Evolutionary conservation across 2,329 filamentous ascomycete genomes (phyloP), one percentile per base, ranked within the genome.

Genomic region (Paecilomyces sp.): DNA sequence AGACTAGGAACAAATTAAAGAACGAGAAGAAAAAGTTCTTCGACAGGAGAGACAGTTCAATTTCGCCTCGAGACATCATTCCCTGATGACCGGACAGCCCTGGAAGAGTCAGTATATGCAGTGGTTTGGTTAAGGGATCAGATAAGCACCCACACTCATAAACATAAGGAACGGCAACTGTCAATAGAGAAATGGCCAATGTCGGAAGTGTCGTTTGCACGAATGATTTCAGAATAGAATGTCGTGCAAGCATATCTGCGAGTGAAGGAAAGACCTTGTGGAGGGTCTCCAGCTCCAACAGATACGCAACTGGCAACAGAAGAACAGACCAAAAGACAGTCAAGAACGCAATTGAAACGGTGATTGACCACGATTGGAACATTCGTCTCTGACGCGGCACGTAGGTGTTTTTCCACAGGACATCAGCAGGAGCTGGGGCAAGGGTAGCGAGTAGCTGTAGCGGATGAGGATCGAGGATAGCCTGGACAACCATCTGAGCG

Each of bases 11-110:
- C 60, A 97, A 91, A 76, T 99, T 99, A 84, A 99, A 97, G 76
- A 99, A 99, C 9, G 90, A 92, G 73, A 99, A 99, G 82, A 97
- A 96, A 78, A 97, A 99, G 75, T 97, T 99, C 79, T 99, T 99
- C 58, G 91, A 96, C 65, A 99, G 93, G 53, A 95, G 83, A 0
- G 94, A 97, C 6, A 99, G 82, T 74, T 97, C 94, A 24, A 99
- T 88, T 63, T 99, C 94, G 53, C 91, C 91, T 67, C 92, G 90
- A 0, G 94, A 97, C 57, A 96, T 91, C 87, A 95, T 95, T 55
- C 94, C 94, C 78, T 99, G 94, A 57, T 86, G 83, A 72, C 92
- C 92, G 2, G 93, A 91, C 11, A 99, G 83, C 79, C 81, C 82
- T 84, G 58, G 8, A 54, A 30, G 18, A 50, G 34, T n/a, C 28